These are phyloP conservation scores for Anisodus tanguticus DNA, from an alignment of 257 asterid genomes.

Conservation along the genomic window DNA sequence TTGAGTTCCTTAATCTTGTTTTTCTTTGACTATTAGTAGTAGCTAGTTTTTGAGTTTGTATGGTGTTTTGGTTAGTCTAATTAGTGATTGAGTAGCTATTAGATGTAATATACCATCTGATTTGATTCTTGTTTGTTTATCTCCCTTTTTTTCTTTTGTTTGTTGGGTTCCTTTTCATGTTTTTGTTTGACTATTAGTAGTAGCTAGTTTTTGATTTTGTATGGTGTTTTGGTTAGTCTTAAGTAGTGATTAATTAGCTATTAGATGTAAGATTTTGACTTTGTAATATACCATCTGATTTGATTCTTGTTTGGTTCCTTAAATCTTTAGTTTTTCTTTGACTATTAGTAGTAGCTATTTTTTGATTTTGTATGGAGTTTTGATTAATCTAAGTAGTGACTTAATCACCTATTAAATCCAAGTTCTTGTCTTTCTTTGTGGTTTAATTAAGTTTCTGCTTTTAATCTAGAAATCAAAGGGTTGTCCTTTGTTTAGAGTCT, in stretches of 20 bases:
- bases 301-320: background rate
- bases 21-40: background rate
- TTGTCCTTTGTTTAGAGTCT: background rate
- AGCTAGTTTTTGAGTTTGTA: background rate
- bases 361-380: background rate
- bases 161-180: no score
- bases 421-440: background rate
- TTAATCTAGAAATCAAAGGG: background rate
- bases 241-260: background rate
- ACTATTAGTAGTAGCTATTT: background rate
- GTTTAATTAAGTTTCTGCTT: background rate
- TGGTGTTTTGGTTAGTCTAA: constrained; percentile 7
- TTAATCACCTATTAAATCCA: no score
- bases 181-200: background rate
- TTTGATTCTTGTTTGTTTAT: background rate
- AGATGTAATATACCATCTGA: no score
- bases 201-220: background rate
- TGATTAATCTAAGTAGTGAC: no score
- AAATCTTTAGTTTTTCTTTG: background rate
- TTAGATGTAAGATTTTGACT: background rate
- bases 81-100: background rate
- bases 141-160: no score
- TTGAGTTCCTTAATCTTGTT: background rate
- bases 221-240: background rate
- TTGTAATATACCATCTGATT: background rate